Conservation (phyloP, 2,329 filamentous ascomycete species). For the Aspergillus sp. region DNA sequence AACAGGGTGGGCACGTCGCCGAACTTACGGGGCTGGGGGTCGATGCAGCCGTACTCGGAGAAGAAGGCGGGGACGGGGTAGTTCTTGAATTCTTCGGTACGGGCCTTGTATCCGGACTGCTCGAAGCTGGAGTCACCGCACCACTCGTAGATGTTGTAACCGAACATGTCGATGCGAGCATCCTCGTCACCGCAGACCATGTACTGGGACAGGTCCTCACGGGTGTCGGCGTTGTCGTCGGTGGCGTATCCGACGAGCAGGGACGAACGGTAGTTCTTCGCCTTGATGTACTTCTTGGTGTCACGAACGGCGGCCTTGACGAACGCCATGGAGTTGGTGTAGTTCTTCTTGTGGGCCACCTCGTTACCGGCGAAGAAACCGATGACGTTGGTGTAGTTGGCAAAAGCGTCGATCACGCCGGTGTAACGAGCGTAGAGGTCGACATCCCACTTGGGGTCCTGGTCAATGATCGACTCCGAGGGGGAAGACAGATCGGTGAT, state of each 20-base stretch:
- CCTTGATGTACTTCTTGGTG: conserved; percentile 89
- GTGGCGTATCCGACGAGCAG: conserved; percentile 95
- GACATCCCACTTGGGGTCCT: conserved; percentile 74
- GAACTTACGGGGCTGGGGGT: conserved; percentile 70
- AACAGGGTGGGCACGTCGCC: conserved; percentile 83
- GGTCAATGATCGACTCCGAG: conserved; percentile 77
- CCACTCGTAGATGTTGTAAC: conserved; percentile 99
- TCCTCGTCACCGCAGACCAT: conserved; percentile 80
- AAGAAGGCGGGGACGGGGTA: conserved; percentile 98
- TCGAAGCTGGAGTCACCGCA: conserved; percentile 80
- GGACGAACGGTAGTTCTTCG: conserved; percentile 66
- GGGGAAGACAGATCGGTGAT: conserved; percentile 88
- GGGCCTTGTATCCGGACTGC: conserved; percentile 75
- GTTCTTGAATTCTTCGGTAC: conserved; percentile 80
- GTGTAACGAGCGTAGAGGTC: conserved; percentile 79
- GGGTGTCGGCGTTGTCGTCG: conserved; percentile 84
- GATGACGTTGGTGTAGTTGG: conserved; percentile 83
- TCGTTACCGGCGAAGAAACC: conserved; percentile 99
- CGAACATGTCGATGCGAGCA: conserved; percentile 89
- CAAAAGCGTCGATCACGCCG: conserved; percentile 75
- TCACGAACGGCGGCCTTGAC: conserved; percentile 98
- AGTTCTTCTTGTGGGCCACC: conserved; percentile 84
- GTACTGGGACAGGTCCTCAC: conserved; percentile 80
- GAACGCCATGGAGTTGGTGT: conserved; percentile 86
- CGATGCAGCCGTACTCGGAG: conserved; percentile 97